These are phyloP conservation scores for Aureobasidium namibiae DNA, from an alignment of 2,329 filamentous ascomycete genomes.

Conservation along the genomic window DNA sequence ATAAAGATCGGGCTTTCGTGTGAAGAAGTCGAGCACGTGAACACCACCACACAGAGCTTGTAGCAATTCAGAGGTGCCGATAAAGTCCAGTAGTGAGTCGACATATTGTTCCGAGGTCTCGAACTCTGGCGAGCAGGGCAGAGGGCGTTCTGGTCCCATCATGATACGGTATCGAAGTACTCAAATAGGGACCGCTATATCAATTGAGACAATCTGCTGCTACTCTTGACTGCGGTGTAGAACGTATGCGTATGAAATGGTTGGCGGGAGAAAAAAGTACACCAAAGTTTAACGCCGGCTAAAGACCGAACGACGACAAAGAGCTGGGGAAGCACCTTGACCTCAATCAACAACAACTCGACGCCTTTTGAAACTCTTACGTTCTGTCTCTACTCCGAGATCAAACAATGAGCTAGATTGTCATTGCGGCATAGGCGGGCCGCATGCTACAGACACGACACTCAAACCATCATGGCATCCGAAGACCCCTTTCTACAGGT, in stretches of 20 bases:
- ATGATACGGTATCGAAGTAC: not conserved
- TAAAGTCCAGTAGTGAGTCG: slow-evolving; percentile 67
- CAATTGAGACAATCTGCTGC: not conserved
- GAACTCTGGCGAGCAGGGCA: slow-evolving; percentile 65
- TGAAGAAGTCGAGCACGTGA: slow-evolving; percentile 95
- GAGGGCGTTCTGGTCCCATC: slow-evolving; percentile 43
- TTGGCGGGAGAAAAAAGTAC: slow-evolving; percentile 1
- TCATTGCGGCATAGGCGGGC: slow-evolving; percentile 11
- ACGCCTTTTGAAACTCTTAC: not conserved
- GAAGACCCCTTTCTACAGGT: slow-evolving; percentile 45
- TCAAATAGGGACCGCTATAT: not conserved
- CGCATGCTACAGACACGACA: not conserved
- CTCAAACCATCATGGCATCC: slow-evolving; percentile 17
- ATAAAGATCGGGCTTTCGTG: slow-evolving; percentile 74
- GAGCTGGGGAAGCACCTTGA: not conserved
- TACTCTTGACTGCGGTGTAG: too few relatives aligned
- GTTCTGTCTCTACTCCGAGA: too few relatives aligned
- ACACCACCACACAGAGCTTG: slow-evolving; percentile 92
- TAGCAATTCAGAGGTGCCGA: slow-evolving; percentile 65
- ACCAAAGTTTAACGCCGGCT: not conserved
- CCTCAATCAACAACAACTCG: not conserved
- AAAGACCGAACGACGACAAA: not conserved
- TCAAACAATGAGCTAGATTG: slow-evolving; percentile 11
- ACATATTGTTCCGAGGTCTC: slow-evolving; percentile 67
- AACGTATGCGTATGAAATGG: not conserved